These are phyloP conservation scores for Rhizophora apiculata DNA, from an alignment of 345 rosid genomes.

Conservation along the genomic window DNA sequence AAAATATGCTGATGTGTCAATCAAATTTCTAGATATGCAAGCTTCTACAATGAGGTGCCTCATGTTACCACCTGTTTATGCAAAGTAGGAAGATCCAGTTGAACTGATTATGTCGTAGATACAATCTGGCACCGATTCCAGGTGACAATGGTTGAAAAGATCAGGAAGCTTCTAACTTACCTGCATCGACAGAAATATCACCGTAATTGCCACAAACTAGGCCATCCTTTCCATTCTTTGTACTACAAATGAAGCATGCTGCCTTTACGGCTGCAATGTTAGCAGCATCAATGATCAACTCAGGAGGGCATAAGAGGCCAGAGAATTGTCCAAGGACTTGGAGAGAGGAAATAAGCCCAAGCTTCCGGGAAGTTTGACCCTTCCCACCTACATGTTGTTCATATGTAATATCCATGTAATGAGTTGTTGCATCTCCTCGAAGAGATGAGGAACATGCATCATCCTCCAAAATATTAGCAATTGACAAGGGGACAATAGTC, in stretches of 20 bases:
- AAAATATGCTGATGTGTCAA: conserved; percentile 55
- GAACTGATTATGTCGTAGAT: background rate
- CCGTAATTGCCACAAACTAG: conserved; percentile 19
- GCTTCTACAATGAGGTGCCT: conserved; percentile 73
- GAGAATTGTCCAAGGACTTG: conserved; percentile 57
- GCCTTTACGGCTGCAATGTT: conserved; percentile 55
- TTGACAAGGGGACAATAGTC: conserved; percentile 58
- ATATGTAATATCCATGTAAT: conserved; percentile 20
- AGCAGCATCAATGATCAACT: conserved; percentile 41
- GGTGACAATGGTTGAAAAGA: background rate
- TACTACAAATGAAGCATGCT: conserved; percentile 34
- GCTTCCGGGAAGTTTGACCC: conserved; percentile 22
- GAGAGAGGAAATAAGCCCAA: conserved; percentile 47
- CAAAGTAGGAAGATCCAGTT: background rate
- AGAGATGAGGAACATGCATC: conserved; percentile 25
- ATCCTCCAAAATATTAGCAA: conserved; percentile 41
- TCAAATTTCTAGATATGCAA: conserved; percentile 61
- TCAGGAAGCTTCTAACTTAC: conserved; percentile 23
- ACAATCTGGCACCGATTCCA: background rate
- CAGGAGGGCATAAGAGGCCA: conserved; percentile 53
- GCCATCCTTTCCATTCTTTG: conserved; percentile 30
- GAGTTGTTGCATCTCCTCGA: conserved; percentile 20
- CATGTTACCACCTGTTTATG: conserved; percentile 52
- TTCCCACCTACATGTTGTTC: conserved; percentile 26
- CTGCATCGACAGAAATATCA: conserved; percentile 30